phyloP scores from a whole-genome alignment of 768 basidiomycete species.

The Tricholoma flavovirens region DNA sequence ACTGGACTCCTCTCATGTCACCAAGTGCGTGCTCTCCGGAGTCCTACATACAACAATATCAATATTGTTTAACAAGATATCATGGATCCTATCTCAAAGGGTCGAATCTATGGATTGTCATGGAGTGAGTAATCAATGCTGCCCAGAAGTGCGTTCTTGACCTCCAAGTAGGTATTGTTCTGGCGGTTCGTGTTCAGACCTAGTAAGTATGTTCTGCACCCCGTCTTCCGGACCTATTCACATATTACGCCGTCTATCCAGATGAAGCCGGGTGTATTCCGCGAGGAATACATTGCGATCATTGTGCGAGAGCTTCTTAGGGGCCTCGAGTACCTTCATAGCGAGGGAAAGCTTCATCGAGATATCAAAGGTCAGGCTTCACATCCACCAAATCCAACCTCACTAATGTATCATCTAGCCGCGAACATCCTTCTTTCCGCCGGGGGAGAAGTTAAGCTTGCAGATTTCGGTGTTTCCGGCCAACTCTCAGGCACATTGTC shows the following conservation, averaged over 20 bases:
- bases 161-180: slow-evolving; percentile 74
- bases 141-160: slow-evolving; percentile 2
- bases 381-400: background rate
- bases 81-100: slow-evolving; percentile 96
- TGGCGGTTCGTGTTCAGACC: slow-evolving; percentile 95
- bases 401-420: slow-evolving; percentile 41
- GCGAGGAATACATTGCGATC: slow-evolving; percentile 98
- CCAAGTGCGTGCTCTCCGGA: slow-evolving; percentile 70
- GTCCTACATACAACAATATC: slow-evolving; percentile 10
- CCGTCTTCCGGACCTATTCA: slow-evolving; percentile 11
- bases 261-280: slow-evolving; percentile 98
- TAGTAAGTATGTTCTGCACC: slow-evolving; percentile 46
- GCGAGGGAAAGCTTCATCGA: slow-evolving; percentile 95
- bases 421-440: slow-evolving; percentile 93
- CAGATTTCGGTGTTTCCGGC: slow-evolving; percentile 98
- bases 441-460: slow-evolving; percentile 92
- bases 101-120: slow-evolving; percentile 97
- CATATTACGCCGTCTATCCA: slow-evolving; percentile 24
- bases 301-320: slow-evolving; percentile 87
- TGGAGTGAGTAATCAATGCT: slow-evolving; percentile 61
- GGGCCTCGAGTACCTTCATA: slow-evolving; percentile 93
- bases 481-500: slow-evolving; percentile 91
- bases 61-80: slow-evolving; percentile 46
- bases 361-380: slow-evolving; percentile 85
- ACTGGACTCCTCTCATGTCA: slow-evolving; percentile 92